phyloP scores from a whole-genome alignment of 345 rosid species.

The Corymbia maculata region DNA sequence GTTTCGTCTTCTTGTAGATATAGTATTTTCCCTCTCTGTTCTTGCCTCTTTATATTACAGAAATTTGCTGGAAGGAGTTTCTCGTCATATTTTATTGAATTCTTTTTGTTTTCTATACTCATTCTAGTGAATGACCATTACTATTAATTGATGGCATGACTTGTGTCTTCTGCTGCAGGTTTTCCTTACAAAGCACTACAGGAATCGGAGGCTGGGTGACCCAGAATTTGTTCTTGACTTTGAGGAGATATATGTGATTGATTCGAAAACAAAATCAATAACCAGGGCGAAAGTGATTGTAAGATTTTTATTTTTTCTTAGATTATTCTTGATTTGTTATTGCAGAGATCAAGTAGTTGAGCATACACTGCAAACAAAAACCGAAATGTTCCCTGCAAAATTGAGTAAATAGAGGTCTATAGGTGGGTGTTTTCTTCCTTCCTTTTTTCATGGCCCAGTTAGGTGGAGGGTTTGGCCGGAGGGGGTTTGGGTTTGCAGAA shows the following conservation, averaged over 20 bases:
- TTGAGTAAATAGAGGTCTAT: not conserved
- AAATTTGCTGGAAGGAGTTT: not conserved
- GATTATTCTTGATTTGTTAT: not conserved
- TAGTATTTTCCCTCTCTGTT: not conserved
- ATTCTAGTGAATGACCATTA: not conserved
- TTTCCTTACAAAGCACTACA: slow-evolving; percentile 81
- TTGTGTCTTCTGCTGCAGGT: slow-evolving; percentile 31
- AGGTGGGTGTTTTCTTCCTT: not conserved
- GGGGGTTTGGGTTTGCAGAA: not conserved
- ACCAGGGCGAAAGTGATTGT: slow-evolving; percentile 92
- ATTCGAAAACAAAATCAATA: slow-evolving; percentile 82
- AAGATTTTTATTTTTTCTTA: not conserved
- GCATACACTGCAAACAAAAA: not conserved
- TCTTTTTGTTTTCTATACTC: not conserved
- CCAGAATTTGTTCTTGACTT: slow-evolving; percentile 85
- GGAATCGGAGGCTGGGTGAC: slow-evolving; percentile 65
- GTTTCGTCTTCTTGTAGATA: not conserved
- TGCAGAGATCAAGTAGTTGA: not conserved
- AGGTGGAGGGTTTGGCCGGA: not conserved
- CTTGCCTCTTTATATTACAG: not conserved
- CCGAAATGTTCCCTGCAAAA: not conserved
- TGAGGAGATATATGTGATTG: slow-evolving; percentile 91
- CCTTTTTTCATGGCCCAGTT: not conserved
- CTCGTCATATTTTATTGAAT: not conserved
- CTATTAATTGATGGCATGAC: not conserved